These are phyloP conservation scores for Teratosphaeria viscida DNA, from an alignment of 2,329 filamentous ascomycete species.

Conservation along the genomic window DNA sequence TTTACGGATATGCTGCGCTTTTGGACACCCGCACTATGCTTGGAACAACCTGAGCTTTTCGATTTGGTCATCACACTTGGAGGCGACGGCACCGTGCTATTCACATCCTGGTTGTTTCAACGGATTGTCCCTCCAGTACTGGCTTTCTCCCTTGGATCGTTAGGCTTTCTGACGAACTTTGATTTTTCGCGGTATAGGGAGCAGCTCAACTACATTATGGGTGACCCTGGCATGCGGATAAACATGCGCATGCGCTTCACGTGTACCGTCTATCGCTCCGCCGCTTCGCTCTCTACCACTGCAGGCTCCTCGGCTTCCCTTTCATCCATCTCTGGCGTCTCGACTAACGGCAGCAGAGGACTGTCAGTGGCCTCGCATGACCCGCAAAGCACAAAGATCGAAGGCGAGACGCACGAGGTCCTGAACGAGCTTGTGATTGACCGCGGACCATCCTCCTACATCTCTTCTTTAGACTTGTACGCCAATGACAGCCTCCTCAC, in stretches of 20 bases:
- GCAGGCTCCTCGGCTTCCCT: conserved; percentile 20
- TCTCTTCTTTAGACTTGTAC: conserved; percentile 92
- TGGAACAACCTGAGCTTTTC: conserved; percentile 86
- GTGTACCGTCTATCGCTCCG: conserved; percentile 80
- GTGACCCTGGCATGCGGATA: conserved; percentile 88
- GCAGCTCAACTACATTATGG: conserved; percentile 83
- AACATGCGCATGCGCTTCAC: conserved; percentile 98
- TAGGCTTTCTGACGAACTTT: conserved; percentile 83
- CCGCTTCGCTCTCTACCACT: conserved; percentile 21
- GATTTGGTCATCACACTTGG: conserved; percentile 85
- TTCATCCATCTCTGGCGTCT: conserved; percentile 8
- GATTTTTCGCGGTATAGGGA: conserved; percentile 80
- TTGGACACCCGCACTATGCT: conserved; percentile 94
- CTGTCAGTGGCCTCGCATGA: conserved; percentile 4
- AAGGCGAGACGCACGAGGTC: conserved; percentile 94
- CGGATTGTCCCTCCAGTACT: conserved; percentile 75
- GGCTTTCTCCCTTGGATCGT: conserved; percentile 71
- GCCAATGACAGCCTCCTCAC: conserved; percentile 92
- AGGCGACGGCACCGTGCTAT: conserved; percentile 77
- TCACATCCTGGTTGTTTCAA: conserved; percentile 88
- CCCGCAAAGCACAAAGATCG: conserved; percentile 53
- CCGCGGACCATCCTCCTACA: conserved; percentile 89
- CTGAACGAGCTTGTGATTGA: conserved; percentile 98
- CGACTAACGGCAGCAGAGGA: background rate
- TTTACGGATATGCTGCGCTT: conserved; percentile 81